Evolutionary conservation across 2,329 filamentous ascomycete species (phyloP).

Genomic region (Clonostachys solani): DNA sequence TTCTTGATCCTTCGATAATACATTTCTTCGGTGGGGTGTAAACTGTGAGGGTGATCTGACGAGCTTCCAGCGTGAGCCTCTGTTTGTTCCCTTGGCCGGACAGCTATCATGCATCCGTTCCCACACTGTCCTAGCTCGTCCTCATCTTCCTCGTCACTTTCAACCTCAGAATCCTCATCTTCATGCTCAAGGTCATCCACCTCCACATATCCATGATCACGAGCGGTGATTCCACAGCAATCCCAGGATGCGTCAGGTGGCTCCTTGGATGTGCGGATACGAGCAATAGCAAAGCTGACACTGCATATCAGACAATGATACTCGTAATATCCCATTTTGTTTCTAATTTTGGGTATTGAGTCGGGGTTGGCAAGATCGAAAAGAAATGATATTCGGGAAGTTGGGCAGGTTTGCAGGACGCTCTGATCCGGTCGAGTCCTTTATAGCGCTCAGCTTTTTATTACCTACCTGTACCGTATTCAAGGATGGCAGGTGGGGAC

Average conservation of each 20-base stretch:
- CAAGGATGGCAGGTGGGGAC: too few relatives aligned
- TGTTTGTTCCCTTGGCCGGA: neutral
- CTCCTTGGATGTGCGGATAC: neutral
- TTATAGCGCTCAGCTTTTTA: too few relatives aligned
- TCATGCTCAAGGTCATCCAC: neutral
- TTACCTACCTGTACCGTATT: too few relatives aligned
- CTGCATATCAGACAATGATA: neutral
- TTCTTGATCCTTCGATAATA: neutral
- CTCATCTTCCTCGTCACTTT: too few relatives aligned
- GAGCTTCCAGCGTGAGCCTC: neutral
- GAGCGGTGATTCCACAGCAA: neutral
- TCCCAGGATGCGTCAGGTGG: neutral
- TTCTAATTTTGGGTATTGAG: neutral
- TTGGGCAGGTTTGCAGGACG: too few relatives aligned
- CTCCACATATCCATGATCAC: neutral
- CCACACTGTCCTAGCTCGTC: too few relatives aligned
- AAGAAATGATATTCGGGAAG: too few relatives aligned
- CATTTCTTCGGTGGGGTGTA: neutral
- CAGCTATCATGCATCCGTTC: neutral
- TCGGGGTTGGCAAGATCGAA: too few relatives aligned
- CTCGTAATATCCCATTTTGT: neutral
- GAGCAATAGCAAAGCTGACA: neutral
- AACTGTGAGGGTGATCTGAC: neutral
- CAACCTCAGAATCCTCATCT: neutral
- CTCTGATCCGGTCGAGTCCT: too few relatives aligned